Base-by-base conservation (phyloP, 192 early-diverging fungal species). In the Coemansia furcata region DNA sequence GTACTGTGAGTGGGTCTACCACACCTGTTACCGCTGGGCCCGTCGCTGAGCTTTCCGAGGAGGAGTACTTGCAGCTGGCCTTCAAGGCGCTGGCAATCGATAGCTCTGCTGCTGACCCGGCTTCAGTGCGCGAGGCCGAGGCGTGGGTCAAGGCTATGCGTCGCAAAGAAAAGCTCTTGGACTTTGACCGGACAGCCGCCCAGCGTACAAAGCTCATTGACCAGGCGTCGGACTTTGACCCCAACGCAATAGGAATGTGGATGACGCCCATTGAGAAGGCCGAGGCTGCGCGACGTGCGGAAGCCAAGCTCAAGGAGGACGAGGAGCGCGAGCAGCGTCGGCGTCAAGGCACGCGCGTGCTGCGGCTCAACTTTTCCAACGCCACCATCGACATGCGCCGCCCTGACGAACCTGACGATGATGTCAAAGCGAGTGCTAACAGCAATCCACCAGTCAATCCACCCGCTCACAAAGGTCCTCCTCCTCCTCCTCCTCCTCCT, bases 171-270 rank as follows among this genome's bases (percentile, higher is more conserved):
- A 67, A 74, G 11, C 61, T 86, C 21, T 60, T 86, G 59, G 71
- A 73, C 32, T 84, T 76, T 57, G 82, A 86, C 44, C 75, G 74
- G 7, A 84, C 82, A 2, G 72, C 76, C 12, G 85, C 85, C 3
- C 78, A 80, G 61, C 78, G 82, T 38, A 77, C 85, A 36, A 57
- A 42, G 46, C 71, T 86, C 15, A 79, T 82, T 6, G 85, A 84
- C 72, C 69, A 80, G 63, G 60, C 72, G 6, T 39, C 74, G 11
- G 78, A 74, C 57, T 74, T 77, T 73, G 74, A 77, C 30, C 69
- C 71, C 11, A 54, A 78, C 39, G 70, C 72, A 4, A 35, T 63
- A 26, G 70, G 52, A 55, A 76, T 67, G 70, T 84, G 83, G 83
- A 73, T 78, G 78, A 75, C 75, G 4, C 69, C 74, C 5, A 66